Evolutionary conservation across 768 basidiomycete species (phyloP).

Genomic region (Kwoniella bestiolae): DNA sequence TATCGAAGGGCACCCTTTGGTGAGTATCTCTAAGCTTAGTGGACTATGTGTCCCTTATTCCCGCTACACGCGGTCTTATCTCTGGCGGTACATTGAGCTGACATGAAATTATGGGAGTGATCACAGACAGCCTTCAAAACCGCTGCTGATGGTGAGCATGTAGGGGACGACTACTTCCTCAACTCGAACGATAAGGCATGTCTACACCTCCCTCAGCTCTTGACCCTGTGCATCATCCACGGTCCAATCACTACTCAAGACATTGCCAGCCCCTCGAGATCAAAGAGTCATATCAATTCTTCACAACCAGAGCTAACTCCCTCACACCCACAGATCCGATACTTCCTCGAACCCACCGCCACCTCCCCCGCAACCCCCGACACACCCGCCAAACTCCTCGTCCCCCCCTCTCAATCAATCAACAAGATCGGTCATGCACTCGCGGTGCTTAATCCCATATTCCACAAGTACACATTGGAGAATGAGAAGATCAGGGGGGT

Average conservation of each 20-base stretch:
- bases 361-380: slow-evolving; percentile 62
- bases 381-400: slow-evolving; percentile 67
- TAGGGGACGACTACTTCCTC: slow-evolving; percentile 90
- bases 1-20: slow-evolving; percentile 77
- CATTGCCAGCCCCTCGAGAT: no score
- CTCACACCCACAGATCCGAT: slow-evolving; percentile 70
- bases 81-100: background rate
- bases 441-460: slow-evolving; percentile 81
- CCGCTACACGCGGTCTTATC: no score
- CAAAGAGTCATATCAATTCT: no score
- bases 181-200: slow-evolving; percentile 77
- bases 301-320: no score
- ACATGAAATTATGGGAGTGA: background rate
- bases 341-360: slow-evolving; percentile 90
- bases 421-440: slow-evolving; percentile 83
- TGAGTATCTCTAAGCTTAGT: slow-evolving; percentile 58
- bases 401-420: slow-evolving; percentile 68
- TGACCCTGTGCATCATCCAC: no score
- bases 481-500: slow-evolving; percentile 72
- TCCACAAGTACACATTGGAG: slow-evolving; percentile 77
- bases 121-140: slow-evolving; percentile 84
- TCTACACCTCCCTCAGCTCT: no score
- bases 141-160: slow-evolving; percentile 57
- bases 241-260: no score
- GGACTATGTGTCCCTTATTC: no score